Base-by-base conservation (phyloP, 2,329 filamentous ascomycete species). In the Immersiporthe knoxdaviesiana region DNA sequence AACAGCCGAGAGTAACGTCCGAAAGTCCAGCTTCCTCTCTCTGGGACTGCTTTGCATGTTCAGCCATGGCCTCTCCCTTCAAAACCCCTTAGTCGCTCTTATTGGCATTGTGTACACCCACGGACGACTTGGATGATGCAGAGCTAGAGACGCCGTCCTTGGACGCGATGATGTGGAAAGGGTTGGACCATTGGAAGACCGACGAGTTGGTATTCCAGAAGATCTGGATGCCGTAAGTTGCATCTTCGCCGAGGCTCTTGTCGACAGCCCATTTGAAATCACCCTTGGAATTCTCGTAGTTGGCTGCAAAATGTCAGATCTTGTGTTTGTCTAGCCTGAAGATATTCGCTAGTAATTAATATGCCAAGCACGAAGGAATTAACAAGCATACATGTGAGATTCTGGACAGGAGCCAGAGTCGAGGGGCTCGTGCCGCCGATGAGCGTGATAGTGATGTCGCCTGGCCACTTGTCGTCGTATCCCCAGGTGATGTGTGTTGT, bases 401-500 rank as follows among this genome's bases (percentile, higher is more conserved):
- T 62, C n/a, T 27, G 14, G 12, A 62, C 37, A 44, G 59, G 59
- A 18, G n/a, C 14, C 72, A 87, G 85, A 63, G 77, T 80, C 71
- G 72, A 68, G 72, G 82, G 79, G 70, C 77, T 77, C 6, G 77
- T 73, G 73, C 88, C 88, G 68, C 85, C 85, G 68, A 90, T 80
- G 70, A 90, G 83, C 74, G 78, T 76, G 77, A 91, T 84, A 71
- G 80, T 81, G 75, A 88, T 79, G 70, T 79, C 77, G 69, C 79
- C 81, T 58, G 77, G 76, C 78, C 82, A 83, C 70, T 78, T 74
- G 66, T 78, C 75, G 68, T 79, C 76, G 32, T 80, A 74, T 37
- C 78, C 72, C 88, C 88, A 90, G 72, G 78, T 77, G 76, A 90
- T 82, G 72, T 78, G 77, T 76, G 83, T 85, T 63, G 80, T 78